Conservation (phyloP, 768 basidiomycete species). For the Phanerochaete sordida region DNA sequence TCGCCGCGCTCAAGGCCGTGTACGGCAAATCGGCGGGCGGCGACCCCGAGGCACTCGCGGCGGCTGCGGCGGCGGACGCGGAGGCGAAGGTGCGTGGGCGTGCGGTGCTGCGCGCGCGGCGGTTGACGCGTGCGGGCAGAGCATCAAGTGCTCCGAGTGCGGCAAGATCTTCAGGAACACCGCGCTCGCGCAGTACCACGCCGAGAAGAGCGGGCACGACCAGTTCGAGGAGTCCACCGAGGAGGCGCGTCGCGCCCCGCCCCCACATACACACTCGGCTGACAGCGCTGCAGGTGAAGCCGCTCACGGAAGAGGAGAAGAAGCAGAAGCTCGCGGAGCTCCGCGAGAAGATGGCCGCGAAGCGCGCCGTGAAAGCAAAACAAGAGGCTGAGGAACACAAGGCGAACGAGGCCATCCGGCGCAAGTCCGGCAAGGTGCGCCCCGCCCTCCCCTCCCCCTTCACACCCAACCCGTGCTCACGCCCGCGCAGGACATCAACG, state of each 20-base stretch:
- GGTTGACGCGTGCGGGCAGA: slow-evolving; percentile 48
- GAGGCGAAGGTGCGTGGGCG: slow-evolving; percentile 59
- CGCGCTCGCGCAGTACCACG: slow-evolving; percentile 87
- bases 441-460: neutral
- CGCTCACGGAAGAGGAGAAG: slow-evolving; percentile 94
- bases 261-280: too few species aligned
- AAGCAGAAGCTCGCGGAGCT: slow-evolving; percentile 77
- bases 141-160: slow-evolving; percentile 82
- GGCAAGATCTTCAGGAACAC: slow-evolving; percentile 85
- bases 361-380: slow-evolving; percentile 68
- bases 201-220: slow-evolving; percentile 92
- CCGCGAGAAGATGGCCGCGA: slow-evolving; percentile 73
- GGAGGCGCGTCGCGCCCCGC: slow-evolving; percentile 51
- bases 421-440: slow-evolving; percentile 79
- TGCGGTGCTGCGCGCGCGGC: neutral
- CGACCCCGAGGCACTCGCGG: slow-evolving; percentile 31
- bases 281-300: slow-evolving; percentile 82
- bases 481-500: slow-evolving; percentile 56
- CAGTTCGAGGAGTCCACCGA: slow-evolving; percentile 95
- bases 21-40: slow-evolving; percentile 29
- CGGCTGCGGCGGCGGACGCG: slow-evolving; percentile 31
- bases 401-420: slow-evolving; percentile 72
- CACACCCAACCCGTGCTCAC: neutral
- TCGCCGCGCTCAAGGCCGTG: slow-evolving; percentile 54
- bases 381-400: slow-evolving; percentile 72